phyloP scores from a whole-genome alignment of 2,329 filamentous ascomycete species.

The Onygenales sp. region DNA sequence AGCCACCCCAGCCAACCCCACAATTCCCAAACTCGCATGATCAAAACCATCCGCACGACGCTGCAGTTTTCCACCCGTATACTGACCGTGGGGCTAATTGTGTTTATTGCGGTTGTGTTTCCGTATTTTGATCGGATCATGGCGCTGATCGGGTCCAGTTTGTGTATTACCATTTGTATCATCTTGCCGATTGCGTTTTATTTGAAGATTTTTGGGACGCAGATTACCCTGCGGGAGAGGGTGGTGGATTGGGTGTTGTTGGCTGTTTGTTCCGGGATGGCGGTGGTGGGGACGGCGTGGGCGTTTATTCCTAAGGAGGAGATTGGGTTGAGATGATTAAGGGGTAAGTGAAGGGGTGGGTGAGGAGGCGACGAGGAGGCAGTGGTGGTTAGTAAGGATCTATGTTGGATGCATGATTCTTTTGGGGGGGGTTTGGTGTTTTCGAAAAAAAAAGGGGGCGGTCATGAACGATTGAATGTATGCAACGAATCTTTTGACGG shows the following conservation, averaged over 20 bases:
- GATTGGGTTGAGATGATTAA: neutral
- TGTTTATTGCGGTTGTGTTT: conserved; percentile 62
- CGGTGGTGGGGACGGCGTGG: conserved; percentile 71
- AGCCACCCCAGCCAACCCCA: conserved; percentile 14
- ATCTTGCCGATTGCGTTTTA: conserved; percentile 85
- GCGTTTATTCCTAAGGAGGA: conserved; percentile 68
- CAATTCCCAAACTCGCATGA: neutral
- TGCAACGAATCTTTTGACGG: too few relatives aligned
- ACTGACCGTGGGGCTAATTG: conserved; percentile 58
- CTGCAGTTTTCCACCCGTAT: conserved; percentile 54
- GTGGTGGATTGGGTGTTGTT: conserved; percentile 61
- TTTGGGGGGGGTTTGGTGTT: neutral
- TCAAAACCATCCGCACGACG: neutral
- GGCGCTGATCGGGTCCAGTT: conserved; percentile 77
- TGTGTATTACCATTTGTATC: conserved; percentile 91
- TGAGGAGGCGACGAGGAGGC: neutral
- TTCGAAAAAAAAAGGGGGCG: too few relatives aligned
- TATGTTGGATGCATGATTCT: neutral
- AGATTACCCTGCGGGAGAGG: conserved; percentile 57
- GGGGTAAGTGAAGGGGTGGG: neutral
- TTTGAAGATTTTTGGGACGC: conserved; percentile 72
- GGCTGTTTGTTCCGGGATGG: conserved; percentile 58
- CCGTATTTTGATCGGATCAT: conserved; percentile 85
- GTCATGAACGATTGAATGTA: too few relatives aligned
- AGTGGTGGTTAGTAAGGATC: neutral